phyloP scores from a whole-genome alignment of 139 green algal species.

The Chlorella sp. region DNA sequence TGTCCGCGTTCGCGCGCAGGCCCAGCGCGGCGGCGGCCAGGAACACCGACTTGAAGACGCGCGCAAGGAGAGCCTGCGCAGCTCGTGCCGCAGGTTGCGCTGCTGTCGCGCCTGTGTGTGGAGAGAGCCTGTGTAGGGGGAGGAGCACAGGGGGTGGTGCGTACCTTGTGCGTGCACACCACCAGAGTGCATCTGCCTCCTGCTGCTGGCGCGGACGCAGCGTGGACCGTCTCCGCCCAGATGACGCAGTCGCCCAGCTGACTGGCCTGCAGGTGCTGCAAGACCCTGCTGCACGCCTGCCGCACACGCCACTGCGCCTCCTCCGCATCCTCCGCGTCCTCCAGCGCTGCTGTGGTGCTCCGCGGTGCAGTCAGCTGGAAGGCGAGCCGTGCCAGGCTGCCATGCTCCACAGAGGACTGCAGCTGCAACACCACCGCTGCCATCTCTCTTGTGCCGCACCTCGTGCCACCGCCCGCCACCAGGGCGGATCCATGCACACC shows the following conservation, averaged over 20 bases:
- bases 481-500: too few relatives aligned
- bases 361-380: background rate
- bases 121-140: too few relatives aligned
- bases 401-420: background rate
- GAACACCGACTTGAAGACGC: background rate
- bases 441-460: background rate
- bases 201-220: too few relatives aligned
- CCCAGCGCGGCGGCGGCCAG: background rate
- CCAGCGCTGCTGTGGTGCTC: background rate
- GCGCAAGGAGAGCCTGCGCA: background rate
- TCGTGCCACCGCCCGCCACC: too few relatives aligned
- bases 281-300: background rate
- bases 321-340: background rate
- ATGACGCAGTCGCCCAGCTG: background rate
- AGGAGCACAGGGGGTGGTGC: too few relatives aligned
- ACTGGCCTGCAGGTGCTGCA: background rate
- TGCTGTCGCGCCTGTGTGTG: background rate
- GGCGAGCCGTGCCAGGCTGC: background rate
- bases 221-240: background rate
- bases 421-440: background rate
- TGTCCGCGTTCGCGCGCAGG: background rate
- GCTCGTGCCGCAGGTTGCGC: too few relatives aligned
- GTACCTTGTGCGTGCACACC: background rate
- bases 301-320: background rate
- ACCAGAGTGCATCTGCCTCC: too few relatives aligned